Evolutionary conservation across 106 monocot species (phyloP), one percentile per base, ranked within the genome.

Genomic region (Xerophyta viscosa): DNA sequence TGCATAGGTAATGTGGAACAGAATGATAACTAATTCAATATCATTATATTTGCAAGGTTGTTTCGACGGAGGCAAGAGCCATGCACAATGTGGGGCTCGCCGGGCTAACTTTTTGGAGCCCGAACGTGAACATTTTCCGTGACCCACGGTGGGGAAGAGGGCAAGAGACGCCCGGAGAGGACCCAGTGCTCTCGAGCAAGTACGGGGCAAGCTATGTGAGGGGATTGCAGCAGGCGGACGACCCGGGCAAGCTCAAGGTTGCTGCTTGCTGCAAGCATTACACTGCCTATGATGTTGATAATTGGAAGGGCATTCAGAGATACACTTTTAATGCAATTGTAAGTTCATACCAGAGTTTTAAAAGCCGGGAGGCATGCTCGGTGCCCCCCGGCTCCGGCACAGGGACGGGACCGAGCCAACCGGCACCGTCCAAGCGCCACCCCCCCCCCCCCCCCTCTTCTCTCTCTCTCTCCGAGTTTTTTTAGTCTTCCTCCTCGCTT

Each of bases 191-290:
- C 0, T 52, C 76, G 11, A 74, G 85, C 77, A 76, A 76, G 48
- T 96, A 96, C 17, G 89, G 76, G 5, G 48, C 57, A 9, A 67
- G 76, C 13, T 96, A 85, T 21, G 96, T 96, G 27, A 67, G 41
- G 20, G 96, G 96, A 0, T 53, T 96, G 66, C 89, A 96, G 54
- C 30, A 78, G 1, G 27, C 73, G 21, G 73, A 67, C 30, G 78
- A 76, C 25, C 68, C 70, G 6, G 47, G 68, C 31, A 65, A 21
- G 37, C 81, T 96, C 56, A 96, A 96, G 62, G 89, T 96, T 25
- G 96, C 79, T 1, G 85, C 96, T 13, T 96, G 96, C 54, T 96
- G 96, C 74, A 96, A 96, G 79, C 96, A 96, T 42, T 96, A 89
- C 74, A 96, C 89, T 26, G 89, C 96, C 15, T 96, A 96, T 27